Evolutionary conservation across 495 filamentous ascomycete genomes (phyloP).

Genomic region (Penicillium flavigenum): DNA sequence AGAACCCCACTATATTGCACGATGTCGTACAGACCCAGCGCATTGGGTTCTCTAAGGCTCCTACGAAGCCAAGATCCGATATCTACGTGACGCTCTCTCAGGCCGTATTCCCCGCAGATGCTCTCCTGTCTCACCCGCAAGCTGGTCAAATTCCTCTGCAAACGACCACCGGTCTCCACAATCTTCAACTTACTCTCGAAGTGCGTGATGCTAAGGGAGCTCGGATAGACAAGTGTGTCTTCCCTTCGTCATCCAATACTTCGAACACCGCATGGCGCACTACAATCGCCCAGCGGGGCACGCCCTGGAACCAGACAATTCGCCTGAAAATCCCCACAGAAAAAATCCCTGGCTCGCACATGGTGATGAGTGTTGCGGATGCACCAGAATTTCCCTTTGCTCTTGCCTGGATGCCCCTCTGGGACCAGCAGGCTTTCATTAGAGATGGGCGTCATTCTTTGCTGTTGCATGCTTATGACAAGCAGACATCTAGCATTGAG

Average conservation of each 20-base stretch:
- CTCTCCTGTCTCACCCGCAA: conserved; percentile 75
- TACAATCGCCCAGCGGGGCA: conserved; percentile 71
- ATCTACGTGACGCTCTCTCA: conserved; percentile 88
- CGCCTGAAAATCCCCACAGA: conserved; percentile 75
- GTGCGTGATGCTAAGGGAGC: conserved; percentile 75
- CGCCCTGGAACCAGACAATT: conserved; percentile 84
- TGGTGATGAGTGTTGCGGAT: conserved; percentile 86
- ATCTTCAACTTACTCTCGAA: conserved; percentile 87
- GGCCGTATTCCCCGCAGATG: conserved; percentile 70
- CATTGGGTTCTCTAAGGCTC: conserved; percentile 94
- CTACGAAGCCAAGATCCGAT: conserved; percentile 81
- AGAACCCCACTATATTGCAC: conserved; percentile 85
- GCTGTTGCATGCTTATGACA: conserved; percentile 85
- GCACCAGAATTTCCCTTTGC: conserved; percentile 84
- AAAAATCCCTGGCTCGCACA: conserved; percentile 78
- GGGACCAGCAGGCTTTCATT: conserved; percentile 89
- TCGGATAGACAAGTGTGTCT: conserved; percentile 83
- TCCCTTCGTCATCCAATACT: conserved; percentile 73
- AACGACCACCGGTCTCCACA: conserved; percentile 58
- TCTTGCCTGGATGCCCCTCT: conserved; percentile 87
- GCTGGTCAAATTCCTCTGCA: conserved; percentile 71
- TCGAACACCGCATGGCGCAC: conserved; percentile 84
- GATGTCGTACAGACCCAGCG: conserved; percentile 75
- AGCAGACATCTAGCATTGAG: conserved; percentile 65
- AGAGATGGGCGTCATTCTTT: conserved; percentile 81